Percentiles rank a stretch among this genome's conserved stretches.
These are phyloP conservation scores for Marsdenia floribunda DNA, from an alignment of 257 asterid genomes.

Conservation along the genomic window DNA sequence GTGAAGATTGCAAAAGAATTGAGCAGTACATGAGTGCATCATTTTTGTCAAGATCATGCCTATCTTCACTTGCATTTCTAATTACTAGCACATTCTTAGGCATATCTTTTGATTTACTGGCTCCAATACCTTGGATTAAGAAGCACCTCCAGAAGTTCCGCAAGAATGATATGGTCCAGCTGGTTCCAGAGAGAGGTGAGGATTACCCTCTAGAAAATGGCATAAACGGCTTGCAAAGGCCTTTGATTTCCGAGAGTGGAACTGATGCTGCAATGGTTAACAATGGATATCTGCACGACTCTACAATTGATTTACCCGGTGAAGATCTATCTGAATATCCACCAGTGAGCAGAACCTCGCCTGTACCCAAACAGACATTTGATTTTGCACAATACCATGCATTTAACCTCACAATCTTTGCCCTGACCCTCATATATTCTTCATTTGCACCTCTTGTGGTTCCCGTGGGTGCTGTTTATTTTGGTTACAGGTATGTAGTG, in stretches of 20 bases:
- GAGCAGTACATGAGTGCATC: conserved; percentile 78
- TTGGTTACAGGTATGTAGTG: conserved; percentile 89
- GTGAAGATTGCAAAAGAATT: conserved; percentile 93
- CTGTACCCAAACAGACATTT: conserved; percentile 86
- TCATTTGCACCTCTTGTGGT: conserved; percentile 93
- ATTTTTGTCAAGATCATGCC: conserved; percentile 83
- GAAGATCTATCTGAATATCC: conserved; percentile 83
- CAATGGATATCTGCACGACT: conserved; percentile 37
- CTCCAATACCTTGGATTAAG: conserved; percentile 98
- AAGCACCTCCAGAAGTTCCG: conserved; percentile 75
- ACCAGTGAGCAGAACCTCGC: conserved; percentile 93
- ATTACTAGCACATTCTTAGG: conserved; percentile 93
- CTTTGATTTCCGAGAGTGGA: conserved; percentile 55
- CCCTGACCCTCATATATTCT: conserved; percentile 81
- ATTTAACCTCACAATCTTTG: conserved; percentile 91
- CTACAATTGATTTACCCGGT: conserved; percentile 51
- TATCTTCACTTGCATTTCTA: conserved; percentile 86
- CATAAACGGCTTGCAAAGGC: conserved; percentile 57
- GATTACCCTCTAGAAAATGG: conserved; percentile 66
- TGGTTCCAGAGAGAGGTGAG: conserved; percentile 81
- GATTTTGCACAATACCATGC: conserved; percentile 97
- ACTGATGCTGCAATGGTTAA: conserved; percentile 41
- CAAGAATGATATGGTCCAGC: conserved; percentile 93
- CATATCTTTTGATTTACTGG: conserved; percentile 79
- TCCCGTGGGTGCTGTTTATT: conserved; percentile 85